Evolutionary conservation across 2,329 filamentous ascomycete genomes (phyloP), one percentile per base, ranked within the genome.

Genomic region (Coniochaeta prunicola): DNA sequence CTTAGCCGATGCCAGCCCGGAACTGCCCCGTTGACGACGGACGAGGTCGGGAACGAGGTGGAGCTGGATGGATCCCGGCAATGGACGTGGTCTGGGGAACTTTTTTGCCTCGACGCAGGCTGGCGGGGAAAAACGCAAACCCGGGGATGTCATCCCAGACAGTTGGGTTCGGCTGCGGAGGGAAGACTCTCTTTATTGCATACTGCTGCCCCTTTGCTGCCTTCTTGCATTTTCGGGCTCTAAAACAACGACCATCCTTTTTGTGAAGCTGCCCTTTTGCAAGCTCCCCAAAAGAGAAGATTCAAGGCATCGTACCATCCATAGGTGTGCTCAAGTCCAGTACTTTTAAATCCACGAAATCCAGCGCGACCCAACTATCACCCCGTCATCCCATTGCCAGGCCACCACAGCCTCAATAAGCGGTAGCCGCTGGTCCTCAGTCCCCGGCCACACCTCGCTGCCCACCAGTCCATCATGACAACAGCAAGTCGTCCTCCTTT

Each of bases 111-210:
- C 13, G 1, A 26, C 3, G 24, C 10, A 5, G 45, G 21, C 30
- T 50, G 30, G 53, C 33, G 53, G 53, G 53, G 48, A 31, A 55
- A 55, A 55, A 55, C 30, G 30, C 53, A 36, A 31, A 21, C 53
- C 53, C 53, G 53, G 53, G 21, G 24, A 19, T 19, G 28, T 26
- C 53, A 34, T 33, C 21, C 53, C 53, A 34, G 53, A 31, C 53
- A 55, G 53, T 55, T 55, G 30, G 30, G 30, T 12, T 55, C 53
- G 53, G 53, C 53, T 55, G 34, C 21, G 24, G n/a, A n/a, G n/a
- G 2, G 24, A 50, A 50, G 45, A 21, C 45, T 21, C 42, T 48
- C 24, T 12, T 26, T 6, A 48, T 26, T 48, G 24, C 4, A 28
- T 48, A 48, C 12, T 12, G 31, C 31, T n/a, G n/a, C n/a, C n/a